Percentiles rank a stretch among this genome's conserved stretches.
These are phyloP conservation scores for Ophioceras dolichostomum DNA, from an alignment of 2,329 filamentous ascomycete species.

Conservation along the genomic window DNA sequence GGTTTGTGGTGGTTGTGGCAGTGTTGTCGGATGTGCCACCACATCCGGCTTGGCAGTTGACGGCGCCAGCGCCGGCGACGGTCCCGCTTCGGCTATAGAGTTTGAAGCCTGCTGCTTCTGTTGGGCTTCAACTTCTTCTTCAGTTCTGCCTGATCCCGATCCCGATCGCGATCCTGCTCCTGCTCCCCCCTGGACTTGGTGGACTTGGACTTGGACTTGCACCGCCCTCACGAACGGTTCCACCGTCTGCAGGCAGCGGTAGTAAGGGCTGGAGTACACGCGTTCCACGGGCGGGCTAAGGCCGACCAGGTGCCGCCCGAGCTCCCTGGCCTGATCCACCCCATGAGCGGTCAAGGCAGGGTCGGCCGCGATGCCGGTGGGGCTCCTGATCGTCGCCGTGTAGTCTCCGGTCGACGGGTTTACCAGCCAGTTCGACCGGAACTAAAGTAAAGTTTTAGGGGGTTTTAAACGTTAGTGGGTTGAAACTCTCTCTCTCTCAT, in stretches of 20 bases:
- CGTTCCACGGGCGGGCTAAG: slow-evolving; percentile 56
- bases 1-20: neutral
- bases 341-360: slow-evolving; percentile 81
- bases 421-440: slow-evolving; percentile 82
- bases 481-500: too few relatives aligned
- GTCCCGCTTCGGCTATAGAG: neutral
- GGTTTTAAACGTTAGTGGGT: too few relatives aligned
- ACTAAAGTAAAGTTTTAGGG: too few relatives aligned
- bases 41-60: neutral
- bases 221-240: slow-evolving; percentile 43
- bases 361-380: slow-evolving; percentile 80
- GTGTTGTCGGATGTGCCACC: neutral
- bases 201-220: too few relatives aligned
- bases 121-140: neutral
- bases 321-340: slow-evolving; percentile 67
- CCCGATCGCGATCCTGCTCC: neutral
- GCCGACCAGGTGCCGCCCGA: slow-evolving; percentile 49
- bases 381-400: slow-evolving; percentile 58
- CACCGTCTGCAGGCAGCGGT: slow-evolving; percentile 78
- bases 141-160: neutral
- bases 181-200: too few relatives aligned
- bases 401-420: slow-evolving; percentile 73
- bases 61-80: too few relatives aligned
- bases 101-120: neutral
- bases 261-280: slow-evolving; percentile 79